A percentile compares a stretch with the other conserved stretches of the same genome.
phyloP scores from a whole-genome alignment of 805 yeast genomes.

The Candida andamanensis region DNA sequence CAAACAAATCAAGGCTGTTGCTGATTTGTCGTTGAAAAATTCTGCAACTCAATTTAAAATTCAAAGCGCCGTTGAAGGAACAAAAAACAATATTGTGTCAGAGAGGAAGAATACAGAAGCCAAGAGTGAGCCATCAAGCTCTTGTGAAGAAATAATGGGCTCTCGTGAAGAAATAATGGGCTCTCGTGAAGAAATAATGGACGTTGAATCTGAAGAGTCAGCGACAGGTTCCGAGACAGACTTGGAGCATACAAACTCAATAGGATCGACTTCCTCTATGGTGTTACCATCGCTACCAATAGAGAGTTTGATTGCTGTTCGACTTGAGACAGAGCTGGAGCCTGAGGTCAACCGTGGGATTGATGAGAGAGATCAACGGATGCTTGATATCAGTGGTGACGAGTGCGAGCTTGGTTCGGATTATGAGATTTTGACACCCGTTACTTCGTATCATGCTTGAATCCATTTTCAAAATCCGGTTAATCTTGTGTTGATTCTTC shows the following conservation, averaged over 20 bases:
- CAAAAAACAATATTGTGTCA: background rate
- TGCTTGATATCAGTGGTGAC: constrained; percentile 23
- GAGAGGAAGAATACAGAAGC: background rate
- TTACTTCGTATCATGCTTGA: constrained; percentile 6
- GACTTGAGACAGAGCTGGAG: constrained; percentile 2
- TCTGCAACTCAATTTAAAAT: constrained; percentile 5
- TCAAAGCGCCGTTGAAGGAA: background rate
- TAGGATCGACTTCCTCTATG: background rate
- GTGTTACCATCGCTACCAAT: too few relatives aligned
- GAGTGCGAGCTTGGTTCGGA: constrained; percentile 26
- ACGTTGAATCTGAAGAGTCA: constrained; percentile 19
- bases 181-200: constrained; percentile 25
- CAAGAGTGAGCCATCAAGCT: background rate
- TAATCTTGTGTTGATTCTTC: too few relatives aligned
- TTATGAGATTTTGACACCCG: constrained; percentile 31
- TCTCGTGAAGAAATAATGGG: constrained; percentile 9
- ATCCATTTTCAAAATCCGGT: background rate
- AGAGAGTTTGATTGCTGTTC: too few relatives aligned
- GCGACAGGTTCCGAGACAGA: constrained; percentile 13
- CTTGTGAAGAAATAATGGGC: background rate
- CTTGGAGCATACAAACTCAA: constrained; percentile 9
- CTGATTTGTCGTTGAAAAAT: constrained; percentile 7
- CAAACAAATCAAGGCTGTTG: constrained; percentile 9
- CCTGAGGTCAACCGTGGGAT: constrained; percentile 6
- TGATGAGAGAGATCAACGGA: constrained; percentile 15